These are phyloP conservation scores for Penicillium ucsense DNA, from an alignment of 495 filamentous ascomycete species.

Conservation along the genomic window DNA sequence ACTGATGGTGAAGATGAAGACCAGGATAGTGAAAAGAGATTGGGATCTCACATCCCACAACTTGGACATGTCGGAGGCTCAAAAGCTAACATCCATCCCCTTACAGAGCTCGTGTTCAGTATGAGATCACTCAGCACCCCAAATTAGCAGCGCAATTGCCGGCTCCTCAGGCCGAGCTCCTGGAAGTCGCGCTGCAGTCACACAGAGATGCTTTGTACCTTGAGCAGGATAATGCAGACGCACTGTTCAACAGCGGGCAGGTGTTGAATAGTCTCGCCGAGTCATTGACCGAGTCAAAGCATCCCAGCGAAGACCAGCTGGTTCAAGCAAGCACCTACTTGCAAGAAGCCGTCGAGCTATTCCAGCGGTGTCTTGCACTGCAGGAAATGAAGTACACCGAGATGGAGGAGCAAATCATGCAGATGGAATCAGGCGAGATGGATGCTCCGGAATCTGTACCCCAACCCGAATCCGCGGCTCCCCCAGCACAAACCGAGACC, in stretches of 20 bases:
- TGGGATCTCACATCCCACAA: no score
- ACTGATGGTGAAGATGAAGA: not conserved
- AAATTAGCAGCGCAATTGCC: slow-evolving; percentile 46
- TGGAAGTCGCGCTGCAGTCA: slow-evolving; percentile 48
- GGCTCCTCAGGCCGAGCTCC: slow-evolving; percentile 37
- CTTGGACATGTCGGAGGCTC: not conserved
- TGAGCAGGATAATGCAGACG: slow-evolving; percentile 52
- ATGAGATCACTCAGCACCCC: slow-evolving; percentile 53
- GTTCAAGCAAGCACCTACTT: slow-evolving; percentile 37
- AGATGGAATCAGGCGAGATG: slow-evolving; percentile 29
- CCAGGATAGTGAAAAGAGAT: no score
- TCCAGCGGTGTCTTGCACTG: slow-evolving; percentile 49
- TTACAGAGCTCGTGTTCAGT: slow-evolving; percentile 50
- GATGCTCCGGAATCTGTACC: slow-evolving; percentile 6
- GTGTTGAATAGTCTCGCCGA: slow-evolving; percentile 57
- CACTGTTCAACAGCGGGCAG: slow-evolving; percentile 60
- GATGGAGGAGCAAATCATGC: slow-evolving; percentile 35
- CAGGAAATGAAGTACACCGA: slow-evolving; percentile 50
- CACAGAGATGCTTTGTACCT: slow-evolving; percentile 49
- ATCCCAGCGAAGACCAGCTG: slow-evolving; percentile 28
- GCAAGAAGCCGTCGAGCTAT: slow-evolving; percentile 53
- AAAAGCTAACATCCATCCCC: slow-evolving; percentile 1
- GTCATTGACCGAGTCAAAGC: slow-evolving; percentile 39
- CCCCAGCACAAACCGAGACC: not conserved
- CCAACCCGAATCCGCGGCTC: slow-evolving; percentile 9